phyloP scores from a whole-genome alignment of 495 filamentous ascomycete genomes.

The Symbiotaphrina buchneri region DNA sequence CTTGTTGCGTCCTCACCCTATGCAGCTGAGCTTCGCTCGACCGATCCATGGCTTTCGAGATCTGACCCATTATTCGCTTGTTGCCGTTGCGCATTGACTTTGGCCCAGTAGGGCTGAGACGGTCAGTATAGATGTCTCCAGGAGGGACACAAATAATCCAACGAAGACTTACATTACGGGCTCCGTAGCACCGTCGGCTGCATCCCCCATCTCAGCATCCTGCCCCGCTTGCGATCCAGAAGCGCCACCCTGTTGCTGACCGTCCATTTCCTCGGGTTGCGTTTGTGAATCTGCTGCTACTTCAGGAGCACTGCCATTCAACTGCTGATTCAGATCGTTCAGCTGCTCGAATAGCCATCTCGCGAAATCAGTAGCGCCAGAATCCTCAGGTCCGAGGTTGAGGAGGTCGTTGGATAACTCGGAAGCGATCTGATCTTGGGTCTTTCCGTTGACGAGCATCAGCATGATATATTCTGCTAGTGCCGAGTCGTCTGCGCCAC shows the following conservation, averaged over 20 bases:
- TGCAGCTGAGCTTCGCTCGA: conserved; percentile 51
- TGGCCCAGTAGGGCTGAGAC: conserved; percentile 84
- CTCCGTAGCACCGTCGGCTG: conserved; percentile 14
- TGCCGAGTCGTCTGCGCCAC: conserved; percentile 56
- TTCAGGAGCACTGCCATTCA: conserved; percentile 27
- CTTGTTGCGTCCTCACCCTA: conserved; percentile 49
- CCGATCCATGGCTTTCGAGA: conserved; percentile 73
- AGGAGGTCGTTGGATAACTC: conserved; percentile 83
- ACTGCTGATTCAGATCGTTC: conserved; percentile 36
- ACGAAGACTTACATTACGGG: conserved; percentile 36
- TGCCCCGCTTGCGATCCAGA: conserved; percentile 9
- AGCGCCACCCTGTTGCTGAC: not conserved
- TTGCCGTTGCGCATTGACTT: conserved; percentile 75
- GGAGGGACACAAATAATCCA: no score
- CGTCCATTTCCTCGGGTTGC: no score
- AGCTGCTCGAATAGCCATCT: conserved; percentile 82
- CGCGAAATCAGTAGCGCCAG: conserved; percentile 63
- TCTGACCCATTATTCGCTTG: conserved; percentile 58
- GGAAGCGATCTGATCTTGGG: conserved; percentile 64
- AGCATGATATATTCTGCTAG: conserved; percentile 89
- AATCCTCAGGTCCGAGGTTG: conserved; percentile 59
- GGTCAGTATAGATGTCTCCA: conserved; percentile 3
- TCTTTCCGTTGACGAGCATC: conserved; percentile 90
- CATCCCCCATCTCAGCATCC: conserved; percentile 55
- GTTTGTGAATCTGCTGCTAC: not conserved